phyloP scores from a whole-genome alignment of 495 filamentous ascomycete genomes.

The Lasiosphaeriaceae sp. region DNA sequence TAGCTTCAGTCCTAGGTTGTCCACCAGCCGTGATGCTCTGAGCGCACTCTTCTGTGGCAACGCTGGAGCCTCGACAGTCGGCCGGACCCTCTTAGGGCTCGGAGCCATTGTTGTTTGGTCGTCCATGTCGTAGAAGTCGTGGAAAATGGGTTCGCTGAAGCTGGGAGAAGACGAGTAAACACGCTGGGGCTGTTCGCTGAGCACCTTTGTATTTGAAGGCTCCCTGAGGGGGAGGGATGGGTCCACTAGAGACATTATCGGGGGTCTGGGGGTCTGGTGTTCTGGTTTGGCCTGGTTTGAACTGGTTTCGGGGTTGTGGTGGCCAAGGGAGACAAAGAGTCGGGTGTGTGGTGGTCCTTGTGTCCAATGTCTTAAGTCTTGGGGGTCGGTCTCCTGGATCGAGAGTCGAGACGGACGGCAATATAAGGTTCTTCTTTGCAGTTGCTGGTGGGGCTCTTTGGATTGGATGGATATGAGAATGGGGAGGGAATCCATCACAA shows the following conservation, averaged over 20 bases:
- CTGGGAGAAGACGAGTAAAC: constrained; percentile 9
- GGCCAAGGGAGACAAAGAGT: not conserved
- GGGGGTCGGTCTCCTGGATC: not conserved
- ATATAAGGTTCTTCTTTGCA: not conserved
- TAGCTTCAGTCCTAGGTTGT: constrained; percentile 36
- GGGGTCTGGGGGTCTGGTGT: not conserved
- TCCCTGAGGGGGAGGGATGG: constrained; percentile 12
- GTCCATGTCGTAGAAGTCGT: constrained; percentile 27
- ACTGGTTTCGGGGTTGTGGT: not conserved
- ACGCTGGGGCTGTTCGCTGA: constrained; percentile 10
- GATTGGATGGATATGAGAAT: not conserved
- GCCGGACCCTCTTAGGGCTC: constrained; percentile 12
- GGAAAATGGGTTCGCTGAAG: constrained; percentile 25
- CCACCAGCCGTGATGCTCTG: constrained; percentile 38
- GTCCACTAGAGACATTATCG: constrained; percentile 19
- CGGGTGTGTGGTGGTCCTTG: not conserved
- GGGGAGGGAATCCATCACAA: not conserved
- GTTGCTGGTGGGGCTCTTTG: not conserved
- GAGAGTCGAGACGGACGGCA: not conserved
- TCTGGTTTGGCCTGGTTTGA: not conserved
- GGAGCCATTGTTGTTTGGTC: constrained; percentile 20
- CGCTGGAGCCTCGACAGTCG: constrained; percentile 15
- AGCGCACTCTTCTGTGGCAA: constrained; percentile 43
- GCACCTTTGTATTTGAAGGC: constrained; percentile 7
- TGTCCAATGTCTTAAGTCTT: not conserved